Evolutionary conservation across 768 basidiomycete genomes (phyloP), one percentile per base, ranked within the genome.

Genomic region (Trametopsis cervina): DNA sequence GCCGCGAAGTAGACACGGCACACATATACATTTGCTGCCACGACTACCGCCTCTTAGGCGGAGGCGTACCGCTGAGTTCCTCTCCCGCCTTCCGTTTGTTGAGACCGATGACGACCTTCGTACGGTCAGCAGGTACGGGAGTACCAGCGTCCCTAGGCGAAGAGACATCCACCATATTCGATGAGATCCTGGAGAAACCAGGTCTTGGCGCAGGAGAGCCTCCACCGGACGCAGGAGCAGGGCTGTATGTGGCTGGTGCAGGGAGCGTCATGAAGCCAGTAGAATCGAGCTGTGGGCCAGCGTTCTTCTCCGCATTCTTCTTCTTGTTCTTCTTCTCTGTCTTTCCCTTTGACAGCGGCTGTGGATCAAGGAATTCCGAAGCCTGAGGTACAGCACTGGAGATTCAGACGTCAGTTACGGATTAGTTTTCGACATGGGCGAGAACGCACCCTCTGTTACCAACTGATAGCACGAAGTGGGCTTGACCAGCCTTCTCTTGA

Each of bases 401-500:
- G 24, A n/a, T 27, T 38, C 36, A 18, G 42, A 5, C 40, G 40
- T 51, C 20, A 59, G 49, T 59, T 39, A 52, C 44, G 46, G 42
- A 44, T 51, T 37, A n/a, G 9, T 40, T 33, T 36, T 23, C 18
- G 22, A 47, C 4, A n/a, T 10, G 24, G 29, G 15, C 11, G 2
- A n/a, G 13, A 18, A 67, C 85, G 18, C 63, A 91, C 87, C 89
- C 89, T 75, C 89, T 76, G 62, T 92, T 95, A 54, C 93, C 93
- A 33, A 95, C 90, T 1, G 89, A 92, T 50, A 99, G 66, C 15
- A 98, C 88, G 67, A 99, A 98, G 60, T 96, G 93, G 7, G 96
- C 95, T 58, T 94, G 89, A 1, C 96, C 95, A 7, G 89, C 80
- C 71, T 91, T 93, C 66, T 93, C 85, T 63, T 96, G 93, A 48